Evolutionary conservation across 75 land plant species (phyloP).

Genomic region (Ceratopteris richardii): DNA sequence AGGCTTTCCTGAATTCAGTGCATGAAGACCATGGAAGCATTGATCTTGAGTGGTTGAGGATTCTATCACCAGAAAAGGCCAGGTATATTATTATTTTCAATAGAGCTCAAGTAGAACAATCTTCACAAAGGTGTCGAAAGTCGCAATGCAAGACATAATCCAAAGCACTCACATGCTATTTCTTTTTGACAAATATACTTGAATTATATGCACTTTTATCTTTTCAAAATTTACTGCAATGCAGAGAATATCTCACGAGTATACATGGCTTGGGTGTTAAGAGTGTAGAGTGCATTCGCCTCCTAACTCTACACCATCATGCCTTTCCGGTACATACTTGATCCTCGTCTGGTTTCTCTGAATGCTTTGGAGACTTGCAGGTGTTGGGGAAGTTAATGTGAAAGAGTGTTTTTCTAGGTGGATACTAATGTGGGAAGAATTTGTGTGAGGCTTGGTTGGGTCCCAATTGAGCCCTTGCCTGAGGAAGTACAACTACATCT

Average conservation of each 20-base stretch:
- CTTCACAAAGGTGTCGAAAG: too few species aligned
- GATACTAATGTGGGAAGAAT: slow-evolving; percentile 98
- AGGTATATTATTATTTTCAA: slow-evolving; percentile 28
- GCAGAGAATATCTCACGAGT: slow-evolving; percentile 67
- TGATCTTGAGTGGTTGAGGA: slow-evolving; percentile 65
- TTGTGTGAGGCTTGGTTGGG: slow-evolving; percentile 96
- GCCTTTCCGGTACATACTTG: slow-evolving; percentile 66
- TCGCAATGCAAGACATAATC: too few species aligned
- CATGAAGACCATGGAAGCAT: slow-evolving; percentile 45
- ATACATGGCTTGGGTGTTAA: slow-evolving; percentile 68
- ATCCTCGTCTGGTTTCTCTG: neutral
- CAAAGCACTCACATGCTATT: too few species aligned
- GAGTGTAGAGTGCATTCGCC: slow-evolving; percentile 77
- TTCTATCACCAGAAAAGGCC: slow-evolving; percentile 43
- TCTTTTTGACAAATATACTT: too few species aligned
- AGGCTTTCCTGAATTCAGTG: slow-evolving; percentile 52
- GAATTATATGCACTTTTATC: too few species aligned
- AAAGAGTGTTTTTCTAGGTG: slow-evolving; percentile 58
- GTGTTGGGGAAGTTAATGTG: too few species aligned
- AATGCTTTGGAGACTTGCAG: neutral
- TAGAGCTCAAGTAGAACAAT: too few species aligned
- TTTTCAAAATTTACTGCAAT: too few species aligned
- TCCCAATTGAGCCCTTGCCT: slow-evolving; percentile 83
- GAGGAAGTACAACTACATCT: slow-evolving; percentile 83
- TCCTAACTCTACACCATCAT: slow-evolving; percentile 65